Evolutionary conservation across 192 early-diverging fungal genomes (phyloP), one percentile per base, ranked within the genome.

Genomic region (Linnemannia hyalina): DNA sequence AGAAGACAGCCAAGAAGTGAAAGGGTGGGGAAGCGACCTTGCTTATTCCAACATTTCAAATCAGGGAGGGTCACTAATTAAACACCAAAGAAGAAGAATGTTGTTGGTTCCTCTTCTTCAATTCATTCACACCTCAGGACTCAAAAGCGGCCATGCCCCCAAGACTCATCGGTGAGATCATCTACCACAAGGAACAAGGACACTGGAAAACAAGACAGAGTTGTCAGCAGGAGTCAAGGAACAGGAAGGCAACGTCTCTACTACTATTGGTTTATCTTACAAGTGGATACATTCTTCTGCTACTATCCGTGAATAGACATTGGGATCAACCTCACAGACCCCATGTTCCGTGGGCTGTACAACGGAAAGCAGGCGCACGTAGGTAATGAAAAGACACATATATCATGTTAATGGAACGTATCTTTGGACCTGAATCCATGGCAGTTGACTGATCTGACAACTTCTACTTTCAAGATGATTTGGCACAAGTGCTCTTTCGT

Each of bases 261-360:
- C 49, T n/a, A 9, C 10, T 42, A 22, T 38, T 35, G 23, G 22
- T 70, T 23, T 36, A 7, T 29, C 72, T 73, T 26, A 52, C 52
- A 38, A 40, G 36, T 57, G 52, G 36, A 54, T 22, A 36, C 36
- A 11, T 46, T 11, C 0, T 22, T 65, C 11, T 29, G 7, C n/a
- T 69, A 40, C 38, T 22, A 15, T 29, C 46, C 29, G 11, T 32
- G 8, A 15, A 3, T 91, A 91, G 97, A 98, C 74, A 97, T 98
- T 88, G 97, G 95, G 35, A 93, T 94, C 49, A 98, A 98, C 82
- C 91, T 98, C 72, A 96, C 97, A 0, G 97, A 98, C 85, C 92
- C 94, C 26, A 94, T 97, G 91, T 98, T 97, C 85, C 91, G 91
- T 46, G 97, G 96, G 22, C 55, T 89, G 49, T 98, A 98, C 89